Evolutionary conservation across 441 rosid genomes (phyloP).

Genomic region (Pelargonium australe): DNA sequence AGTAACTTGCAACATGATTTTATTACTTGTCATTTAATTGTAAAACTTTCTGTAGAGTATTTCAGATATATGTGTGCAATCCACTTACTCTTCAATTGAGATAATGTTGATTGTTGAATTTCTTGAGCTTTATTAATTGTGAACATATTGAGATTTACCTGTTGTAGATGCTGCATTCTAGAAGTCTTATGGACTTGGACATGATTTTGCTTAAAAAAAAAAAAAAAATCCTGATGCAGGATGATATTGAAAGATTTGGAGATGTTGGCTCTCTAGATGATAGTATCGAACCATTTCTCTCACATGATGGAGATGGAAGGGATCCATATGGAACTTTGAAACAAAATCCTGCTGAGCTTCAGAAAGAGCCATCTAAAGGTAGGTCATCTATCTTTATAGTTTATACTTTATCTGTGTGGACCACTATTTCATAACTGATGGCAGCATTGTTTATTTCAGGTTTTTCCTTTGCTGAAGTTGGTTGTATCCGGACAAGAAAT

Average conservation of each 20-base stretch:
- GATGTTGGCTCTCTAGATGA: slow-evolving; percentile 50
- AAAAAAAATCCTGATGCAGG: slow-evolving; percentile 36
- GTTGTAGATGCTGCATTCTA: slow-evolving; percentile 2
- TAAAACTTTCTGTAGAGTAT: not conserved
- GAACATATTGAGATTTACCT: not conserved
- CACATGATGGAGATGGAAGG: slow-evolving; percentile 48
- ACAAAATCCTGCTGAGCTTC: slow-evolving; percentile 36
- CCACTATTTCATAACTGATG: not conserved
- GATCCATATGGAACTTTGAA: slow-evolving; percentile 40
- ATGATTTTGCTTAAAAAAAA: slow-evolving; percentile 14
- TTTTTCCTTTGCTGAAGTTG: slow-evolving; percentile 56
- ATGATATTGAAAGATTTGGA: slow-evolving; percentile 53
- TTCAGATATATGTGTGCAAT: too few species aligned
- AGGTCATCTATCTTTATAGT: not conserved
- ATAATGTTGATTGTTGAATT: too few species aligned
- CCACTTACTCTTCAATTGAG: too few species aligned
- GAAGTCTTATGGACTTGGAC: slow-evolving; percentile 9
- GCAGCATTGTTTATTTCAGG: slow-evolving; percentile 32
- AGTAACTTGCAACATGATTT: not conserved
- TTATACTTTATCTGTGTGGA: slow-evolving; percentile 9
- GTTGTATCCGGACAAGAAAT: slow-evolving; percentile 49
- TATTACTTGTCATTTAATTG: not conserved
- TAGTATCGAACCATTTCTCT: slow-evolving; percentile 46
- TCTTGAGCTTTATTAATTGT: too few species aligned
- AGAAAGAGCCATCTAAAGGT: slow-evolving; percentile 51